phyloP scores from a whole-genome alignment of 768 basidiomycete species.

The Russula emetica region DNA sequence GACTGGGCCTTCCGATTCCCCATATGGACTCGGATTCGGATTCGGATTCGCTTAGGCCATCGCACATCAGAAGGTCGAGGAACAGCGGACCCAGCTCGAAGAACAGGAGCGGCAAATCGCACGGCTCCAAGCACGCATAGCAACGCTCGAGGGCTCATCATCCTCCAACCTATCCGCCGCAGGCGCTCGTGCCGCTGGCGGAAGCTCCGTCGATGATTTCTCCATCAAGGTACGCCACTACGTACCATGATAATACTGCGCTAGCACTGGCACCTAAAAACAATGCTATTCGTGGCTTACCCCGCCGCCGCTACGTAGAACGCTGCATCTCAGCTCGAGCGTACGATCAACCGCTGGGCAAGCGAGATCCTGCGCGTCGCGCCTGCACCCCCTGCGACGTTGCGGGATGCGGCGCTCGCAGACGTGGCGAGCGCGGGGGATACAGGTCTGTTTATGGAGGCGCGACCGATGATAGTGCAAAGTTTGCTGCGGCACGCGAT shows the following conservation, averaged over 20 bases:
- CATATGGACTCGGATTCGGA: neutral
- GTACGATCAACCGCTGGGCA: conserved; percentile 84
- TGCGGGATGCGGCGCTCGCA: conserved; percentile 55
- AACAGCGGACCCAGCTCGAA: conserved; percentile 71
- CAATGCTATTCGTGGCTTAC: neutral
- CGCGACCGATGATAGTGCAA: conserved; percentile 66
- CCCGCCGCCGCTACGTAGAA: conserved; percentile 46
- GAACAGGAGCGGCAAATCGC: conserved; percentile 84
- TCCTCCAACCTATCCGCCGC: conserved; percentile 37
- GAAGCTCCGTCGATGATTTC: conserved; percentile 77
- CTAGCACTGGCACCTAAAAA: neutral
- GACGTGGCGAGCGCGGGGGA: conserved; percentile 54
- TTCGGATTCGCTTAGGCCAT: conserved; percentile 50
- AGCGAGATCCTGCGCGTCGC: conserved; percentile 63
- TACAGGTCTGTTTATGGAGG: conserved; percentile 33
- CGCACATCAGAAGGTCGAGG: conserved; percentile 85
- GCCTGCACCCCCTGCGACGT: conserved; percentile 46
- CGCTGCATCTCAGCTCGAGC: conserved; percentile 61
- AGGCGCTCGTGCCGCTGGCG: conserved; percentile 39
- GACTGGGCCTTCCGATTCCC: neutral
- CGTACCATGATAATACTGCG: neutral
- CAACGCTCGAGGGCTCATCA: conserved; percentile 64
- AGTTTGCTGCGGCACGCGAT: conserved; percentile 77
- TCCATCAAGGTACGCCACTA: conserved; percentile 62
- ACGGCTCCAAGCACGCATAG: conserved; percentile 62